A percentile compares a stretch with the other conserved stretches of the same genome.
Evolutionary conservation across 192 early-diverging fungal species (phyloP).

Genomic region (Umbelopsis sp.): DNA sequence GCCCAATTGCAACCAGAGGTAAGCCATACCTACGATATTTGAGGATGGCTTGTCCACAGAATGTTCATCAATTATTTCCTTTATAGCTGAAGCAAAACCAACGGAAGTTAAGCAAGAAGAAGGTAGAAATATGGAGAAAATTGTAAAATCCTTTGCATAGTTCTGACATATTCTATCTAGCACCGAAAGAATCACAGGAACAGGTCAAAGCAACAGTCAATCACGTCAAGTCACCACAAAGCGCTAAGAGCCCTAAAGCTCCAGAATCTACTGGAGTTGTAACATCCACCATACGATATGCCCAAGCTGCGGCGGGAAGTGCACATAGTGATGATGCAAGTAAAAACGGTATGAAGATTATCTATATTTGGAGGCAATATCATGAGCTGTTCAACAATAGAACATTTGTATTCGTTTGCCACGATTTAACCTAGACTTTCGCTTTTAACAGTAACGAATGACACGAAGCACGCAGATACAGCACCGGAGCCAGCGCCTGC

Average conservation of each 20-base stretch:
- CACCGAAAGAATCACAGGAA: background rate
- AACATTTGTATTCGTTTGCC: too few species aligned
- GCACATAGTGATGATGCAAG: background rate
- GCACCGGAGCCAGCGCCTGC: slow-evolving; percentile 34
- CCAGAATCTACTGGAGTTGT: slow-evolving; percentile 5
- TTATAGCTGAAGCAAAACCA: background rate
- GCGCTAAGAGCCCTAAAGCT: slow-evolving; percentile 3
- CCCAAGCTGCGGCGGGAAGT: slow-evolving; percentile 26
- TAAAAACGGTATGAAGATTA: background rate
- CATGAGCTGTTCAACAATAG: too few species aligned
- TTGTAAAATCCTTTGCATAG: background rate
- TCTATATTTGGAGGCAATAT: too few species aligned
- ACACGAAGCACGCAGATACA: slow-evolving; percentile 41
- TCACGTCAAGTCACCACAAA: background rate
- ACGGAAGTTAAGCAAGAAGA: background rate
- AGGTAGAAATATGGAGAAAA: too few species aligned
- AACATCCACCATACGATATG: slow-evolving; percentile 8
- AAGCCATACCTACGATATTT: background rate
- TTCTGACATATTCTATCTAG: background rate
- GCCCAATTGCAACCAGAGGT: background rate
- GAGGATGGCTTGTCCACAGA: background rate
- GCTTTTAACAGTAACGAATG: background rate
- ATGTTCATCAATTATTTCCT: background rate
- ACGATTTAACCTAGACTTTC: too few species aligned
- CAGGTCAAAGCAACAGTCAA: background rate